Evolutionary conservation across 2,329 filamentous ascomycete species (phyloP), one percentile per base, ranked within the genome.

Genomic region (Fusarium newnesense): DNA sequence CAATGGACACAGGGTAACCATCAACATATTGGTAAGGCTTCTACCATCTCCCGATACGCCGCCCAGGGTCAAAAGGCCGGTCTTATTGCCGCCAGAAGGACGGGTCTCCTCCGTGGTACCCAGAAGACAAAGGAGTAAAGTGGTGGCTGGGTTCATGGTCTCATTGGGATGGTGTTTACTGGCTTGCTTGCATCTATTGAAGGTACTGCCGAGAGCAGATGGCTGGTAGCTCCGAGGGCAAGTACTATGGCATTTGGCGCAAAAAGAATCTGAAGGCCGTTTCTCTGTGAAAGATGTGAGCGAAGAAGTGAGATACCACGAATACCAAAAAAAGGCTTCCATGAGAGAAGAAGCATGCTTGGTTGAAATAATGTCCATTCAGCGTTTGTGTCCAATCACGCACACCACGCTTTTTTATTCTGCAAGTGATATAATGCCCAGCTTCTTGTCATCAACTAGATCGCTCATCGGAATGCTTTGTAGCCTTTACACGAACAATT

Each of bases 21-120:
- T 88, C 96, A 99, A 91, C 96, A 99, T 88, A 98, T 98, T 84
- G 95, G 96, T 93, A 98, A 99, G 90, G 96, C 96, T 82, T 99
- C 96, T 79, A 99, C 96, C 85, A 99, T 99, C 88, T 97, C 94
- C 81, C 93, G 96, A 87, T 97, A 97, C 89, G 96, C 96, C 83
- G 93, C 92, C 86, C 93, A 95, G 88, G 96, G 96, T 93, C 96
- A 99, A 90, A 99, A 99, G 92, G 96, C 96, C 83, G 96, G 96
- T 98, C 96, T 99, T 85, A 99, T 99, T 89, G 96, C 96, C 87
- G 96, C 96, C 87, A 92, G 96, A 88, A 94, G 97, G 91, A 99
- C 96, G 87, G 96, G 96, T 98, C 92, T 99, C 88, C 92, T 99
- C 85, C 96, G 96, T 89, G 96, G 96, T 97, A 98, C 96, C 85